Evolutionary conservation across 495 filamentous ascomycete species (phyloP).

Genomic region (Tetracladium setigerum): DNA sequence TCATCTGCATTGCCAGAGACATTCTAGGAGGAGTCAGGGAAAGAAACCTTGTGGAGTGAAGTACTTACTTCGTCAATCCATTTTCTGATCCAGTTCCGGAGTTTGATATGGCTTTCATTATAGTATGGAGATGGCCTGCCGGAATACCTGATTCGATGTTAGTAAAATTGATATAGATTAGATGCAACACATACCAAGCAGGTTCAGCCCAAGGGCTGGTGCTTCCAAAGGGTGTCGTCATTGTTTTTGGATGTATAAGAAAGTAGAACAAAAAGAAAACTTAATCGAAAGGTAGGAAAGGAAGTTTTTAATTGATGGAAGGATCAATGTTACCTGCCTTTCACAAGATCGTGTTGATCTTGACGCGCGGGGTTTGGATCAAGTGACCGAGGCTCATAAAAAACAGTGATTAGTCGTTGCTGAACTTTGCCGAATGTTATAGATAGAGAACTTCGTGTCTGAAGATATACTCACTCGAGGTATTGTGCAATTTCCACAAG

Average conservation of each 20-base stretch:
- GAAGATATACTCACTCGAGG: too few relatives aligned
- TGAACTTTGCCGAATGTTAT: too few relatives aligned
- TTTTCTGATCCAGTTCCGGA: slow-evolving; percentile 6
- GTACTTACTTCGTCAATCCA: slow-evolving; percentile 9
- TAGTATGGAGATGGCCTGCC: slow-evolving; percentile 15
- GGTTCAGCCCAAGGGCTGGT: slow-evolving; percentile 14
- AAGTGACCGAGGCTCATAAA: too few relatives aligned
- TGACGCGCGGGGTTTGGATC: too few relatives aligned
- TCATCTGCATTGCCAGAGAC: slow-evolving; percentile 8
- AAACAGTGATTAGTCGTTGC: too few relatives aligned
- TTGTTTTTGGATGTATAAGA: neutral
- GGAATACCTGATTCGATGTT: slow-evolving; percentile 7
- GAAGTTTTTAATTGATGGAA: too few relatives aligned
- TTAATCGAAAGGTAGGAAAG: too few relatives aligned
- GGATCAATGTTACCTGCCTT: too few relatives aligned
- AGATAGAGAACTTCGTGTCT: too few relatives aligned
- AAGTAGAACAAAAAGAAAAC: too few relatives aligned
- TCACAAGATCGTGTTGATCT: too few relatives aligned
- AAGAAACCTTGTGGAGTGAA: neutral
- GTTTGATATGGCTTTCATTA: slow-evolving; percentile 10
- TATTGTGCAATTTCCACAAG: too few relatives aligned
- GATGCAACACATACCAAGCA: slow-evolving; percentile 1
- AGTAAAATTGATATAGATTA: neutral
- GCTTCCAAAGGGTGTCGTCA: slow-evolving; percentile 4
- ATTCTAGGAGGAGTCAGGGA: slow-evolving; percentile 1